phyloP scores from a whole-genome alignment of 192 early-diverging fungal genomes.

The Chytriomyces confervae region DNA sequence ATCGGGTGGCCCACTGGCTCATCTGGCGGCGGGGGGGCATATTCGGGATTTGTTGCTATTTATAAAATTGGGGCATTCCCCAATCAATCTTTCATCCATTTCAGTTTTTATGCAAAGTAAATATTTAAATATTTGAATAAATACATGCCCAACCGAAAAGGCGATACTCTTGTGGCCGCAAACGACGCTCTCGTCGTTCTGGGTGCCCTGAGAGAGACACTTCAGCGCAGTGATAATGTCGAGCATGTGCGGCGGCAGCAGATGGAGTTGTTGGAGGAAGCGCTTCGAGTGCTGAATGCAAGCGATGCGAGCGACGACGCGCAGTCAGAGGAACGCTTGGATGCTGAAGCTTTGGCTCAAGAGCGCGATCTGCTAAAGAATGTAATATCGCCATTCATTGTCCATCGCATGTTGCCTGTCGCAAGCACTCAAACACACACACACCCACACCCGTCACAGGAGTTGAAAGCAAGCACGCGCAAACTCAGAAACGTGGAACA shows the following conservation, averaged over 20 bases:
- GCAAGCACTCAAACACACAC: neutral
- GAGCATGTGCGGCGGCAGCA: neutral
- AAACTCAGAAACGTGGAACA: constrained; percentile 8
- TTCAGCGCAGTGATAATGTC: too few relatives aligned
- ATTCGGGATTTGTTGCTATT: too few relatives aligned
- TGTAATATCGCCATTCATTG: neutral
- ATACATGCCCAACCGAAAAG: too few relatives aligned
- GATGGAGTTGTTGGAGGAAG: neutral
- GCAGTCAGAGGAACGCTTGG: neutral
- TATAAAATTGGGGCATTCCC: too few relatives aligned
- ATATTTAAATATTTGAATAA: too few relatives aligned
- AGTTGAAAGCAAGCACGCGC: neutral
- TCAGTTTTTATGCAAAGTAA: too few relatives aligned
- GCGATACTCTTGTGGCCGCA: too few relatives aligned
- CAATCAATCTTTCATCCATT: too few relatives aligned
- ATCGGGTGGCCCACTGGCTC: too few relatives aligned
- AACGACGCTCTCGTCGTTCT: too few relatives aligned
- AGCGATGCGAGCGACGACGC: neutral
- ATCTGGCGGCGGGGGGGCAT: too few relatives aligned
- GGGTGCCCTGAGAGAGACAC: too few relatives aligned
- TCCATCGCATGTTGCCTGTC: neutral
- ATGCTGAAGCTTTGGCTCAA: neutral
- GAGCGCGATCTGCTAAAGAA: neutral
- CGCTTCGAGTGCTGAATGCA: neutral
- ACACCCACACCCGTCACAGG: neutral